Percentiles rank a stretch among this genome's conserved stretches.
Conservation (phyloP, 352 stramenopile species). For the Phytophthora agathidicida region DNA sequence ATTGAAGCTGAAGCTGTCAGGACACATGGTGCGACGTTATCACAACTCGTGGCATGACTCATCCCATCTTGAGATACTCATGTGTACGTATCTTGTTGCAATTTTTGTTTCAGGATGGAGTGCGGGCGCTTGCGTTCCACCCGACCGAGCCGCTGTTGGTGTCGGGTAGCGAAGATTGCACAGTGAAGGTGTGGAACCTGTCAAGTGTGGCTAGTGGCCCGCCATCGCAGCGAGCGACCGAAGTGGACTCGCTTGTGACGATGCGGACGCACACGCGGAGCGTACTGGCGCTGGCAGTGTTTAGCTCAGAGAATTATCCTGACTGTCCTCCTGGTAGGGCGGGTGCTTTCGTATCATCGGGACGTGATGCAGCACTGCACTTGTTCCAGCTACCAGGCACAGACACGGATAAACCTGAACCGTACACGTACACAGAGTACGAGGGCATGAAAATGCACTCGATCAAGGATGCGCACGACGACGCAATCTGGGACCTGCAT, state of each 20-base stretch:
- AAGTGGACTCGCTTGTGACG: slow-evolving; percentile 82
- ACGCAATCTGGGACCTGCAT: slow-evolving; percentile 85
- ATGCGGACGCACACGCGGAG: slow-evolving; percentile 76
- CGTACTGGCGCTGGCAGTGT: slow-evolving; percentile 73
- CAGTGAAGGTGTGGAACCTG: slow-evolving; percentile 86
- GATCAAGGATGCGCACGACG: slow-evolving; percentile 78
- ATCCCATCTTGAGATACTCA: slow-evolving; percentile 7
- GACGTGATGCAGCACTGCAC: slow-evolving; percentile 77
- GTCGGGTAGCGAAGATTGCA: slow-evolving; percentile 86
- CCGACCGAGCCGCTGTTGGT: slow-evolving; percentile 83
- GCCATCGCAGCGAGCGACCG: slow-evolving; percentile 68
- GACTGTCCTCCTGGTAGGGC: slow-evolving; percentile 51
- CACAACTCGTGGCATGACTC: background rate
- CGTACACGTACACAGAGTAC: slow-evolving; percentile 77
- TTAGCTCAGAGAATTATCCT: slow-evolving; percentile 79
- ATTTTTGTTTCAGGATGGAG: slow-evolving; percentile 57
- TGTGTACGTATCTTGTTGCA: background rate
- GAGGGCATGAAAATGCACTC: slow-evolving; percentile 68
- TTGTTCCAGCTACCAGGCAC: slow-evolving; percentile 63
- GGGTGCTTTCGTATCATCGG: slow-evolving; percentile 73
- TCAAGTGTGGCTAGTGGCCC: slow-evolving; percentile 61
- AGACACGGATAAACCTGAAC: slow-evolving; percentile 73
- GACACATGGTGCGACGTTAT: slow-evolving; percentile 67
- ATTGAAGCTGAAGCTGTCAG: slow-evolving; percentile 86
- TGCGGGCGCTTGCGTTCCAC: slow-evolving; percentile 80